These are phyloP conservation scores for Erythrophleum ivorense DNA, from an alignment of 331 rosid genomes.

Conservation along the genomic window DNA sequence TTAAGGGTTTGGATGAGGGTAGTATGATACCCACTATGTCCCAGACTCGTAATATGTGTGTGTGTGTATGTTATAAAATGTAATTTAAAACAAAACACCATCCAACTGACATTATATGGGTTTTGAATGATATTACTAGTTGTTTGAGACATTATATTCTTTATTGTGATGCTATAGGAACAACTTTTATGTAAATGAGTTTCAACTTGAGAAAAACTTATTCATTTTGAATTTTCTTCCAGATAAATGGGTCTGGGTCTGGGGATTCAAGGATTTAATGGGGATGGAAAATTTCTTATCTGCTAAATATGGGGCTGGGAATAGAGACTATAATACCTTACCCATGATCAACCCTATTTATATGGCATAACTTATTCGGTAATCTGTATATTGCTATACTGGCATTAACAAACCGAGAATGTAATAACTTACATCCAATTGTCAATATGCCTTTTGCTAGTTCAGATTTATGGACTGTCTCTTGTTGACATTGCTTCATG, in stretches of 20 bases:
- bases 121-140: background rate
- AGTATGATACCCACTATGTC: background rate
- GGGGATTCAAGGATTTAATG: background rate
- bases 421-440: constrained; percentile 25
- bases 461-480: constrained; percentile 41
- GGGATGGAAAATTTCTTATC: background rate
- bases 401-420: constrained; percentile 18
- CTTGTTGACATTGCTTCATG: constrained; percentile 42
- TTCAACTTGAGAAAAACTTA: background rate
- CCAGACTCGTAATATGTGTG: background rate
- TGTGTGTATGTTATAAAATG: background rate
- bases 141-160: background rate
- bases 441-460: constrained; percentile 25
- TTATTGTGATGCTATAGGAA: background rate
- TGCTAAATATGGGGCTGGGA: background rate
- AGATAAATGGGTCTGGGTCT: background rate
- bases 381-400: constrained; percentile 4
- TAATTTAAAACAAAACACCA: background rate
- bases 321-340: background rate
- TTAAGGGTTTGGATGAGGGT: too few species aligned
- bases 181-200: background rate
- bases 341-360: background rate
- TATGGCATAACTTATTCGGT: background rate
- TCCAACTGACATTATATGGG: background rate
- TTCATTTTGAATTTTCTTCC: background rate